Base-by-base conservation (phyloP, 108 stramenopile species). In the Aurantiochytrium sp. region DNA sequence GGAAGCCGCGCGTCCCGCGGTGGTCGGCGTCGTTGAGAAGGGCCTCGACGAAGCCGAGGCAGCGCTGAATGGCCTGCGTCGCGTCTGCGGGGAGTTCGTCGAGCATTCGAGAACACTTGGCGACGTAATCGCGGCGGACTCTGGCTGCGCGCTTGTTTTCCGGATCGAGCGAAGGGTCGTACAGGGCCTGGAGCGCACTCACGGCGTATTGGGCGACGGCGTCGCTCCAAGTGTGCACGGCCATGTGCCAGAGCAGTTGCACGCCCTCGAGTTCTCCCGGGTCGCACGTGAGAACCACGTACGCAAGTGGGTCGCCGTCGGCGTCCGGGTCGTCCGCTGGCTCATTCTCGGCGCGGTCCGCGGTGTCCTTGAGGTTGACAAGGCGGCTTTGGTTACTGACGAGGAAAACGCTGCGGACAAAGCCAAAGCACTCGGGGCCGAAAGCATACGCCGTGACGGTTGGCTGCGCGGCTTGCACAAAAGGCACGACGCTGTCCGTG, bases 231-330 rank as follows among this genome's bases (percentile, higher is more conserved):
- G 69, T 48, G 30, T 45, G 69, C 21, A 81, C 69, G 21, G 69
- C 69, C 10, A 48, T n/a, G n/a, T 81, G 37, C 69, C 69, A 81
- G 21, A 81, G 30, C 22, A 45, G n/a, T 6, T 48, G 42, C 8
- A 81, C 69, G 30, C 69, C 69, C n/a, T 81, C 69, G 24, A 81
- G 45, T 6, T 81, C 69, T 5, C 69, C 37, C 22, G 69, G 69
- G 30, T 41, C 42, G 45, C 69, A 81, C 5, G 37, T 81, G 24
- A 30, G 45, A 45, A 81, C 69, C 22, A 41, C 42, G n/a, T 81
- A 81, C 24, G 42, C 69, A 39, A 81, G 37, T 41, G 69, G 2
- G 1, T 45, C 45, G 8, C 24, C 69, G 37, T 45, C 37, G n/a
- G 24, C 12, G 17, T 34, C 69, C 0, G 22, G n/a, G 24, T 81